Evolutionary conservation across 805 yeast species (phyloP).

Genomic region (Ogataea parapolymorpha): DNA sequence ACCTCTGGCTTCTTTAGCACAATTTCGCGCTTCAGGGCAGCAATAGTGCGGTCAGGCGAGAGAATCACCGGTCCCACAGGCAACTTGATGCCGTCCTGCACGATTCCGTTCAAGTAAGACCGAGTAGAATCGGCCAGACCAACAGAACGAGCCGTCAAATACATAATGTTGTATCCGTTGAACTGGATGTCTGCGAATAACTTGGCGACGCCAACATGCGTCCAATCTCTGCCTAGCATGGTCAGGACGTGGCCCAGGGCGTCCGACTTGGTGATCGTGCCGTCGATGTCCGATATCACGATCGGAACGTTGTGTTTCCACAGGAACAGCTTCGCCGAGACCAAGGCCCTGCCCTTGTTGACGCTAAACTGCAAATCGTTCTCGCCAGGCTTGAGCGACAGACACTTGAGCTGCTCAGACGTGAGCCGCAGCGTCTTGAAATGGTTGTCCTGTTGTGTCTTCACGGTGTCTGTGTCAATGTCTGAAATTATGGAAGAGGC

Average conservation of each 20-base stretch:
- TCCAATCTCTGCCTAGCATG: conserved; percentile 96
- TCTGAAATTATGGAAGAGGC: conserved; percentile 27
- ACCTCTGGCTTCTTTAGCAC: conserved; percentile 94
- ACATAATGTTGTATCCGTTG: conserved; percentile 92
- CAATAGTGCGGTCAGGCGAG: conserved; percentile 95
- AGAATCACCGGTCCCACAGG: conserved; percentile 93
- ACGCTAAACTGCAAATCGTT: conserved; percentile 78
- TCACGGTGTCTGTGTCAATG: conserved; percentile 22
- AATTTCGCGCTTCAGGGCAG: conserved; percentile 88
- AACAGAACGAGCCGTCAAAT: conserved; percentile 90
- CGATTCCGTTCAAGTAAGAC: conserved; percentile 71
- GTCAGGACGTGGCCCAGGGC: conserved; percentile 95
- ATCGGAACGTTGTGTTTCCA: conserved; percentile 87
- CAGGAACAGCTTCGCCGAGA: conserved; percentile 67
- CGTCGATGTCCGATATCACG: conserved; percentile 96
- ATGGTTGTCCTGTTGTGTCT: conserved; percentile 35
- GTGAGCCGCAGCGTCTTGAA: conserved; percentile 89
- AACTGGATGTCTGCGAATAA: conserved; percentile 79
- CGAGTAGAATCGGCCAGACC: conserved; percentile 94
- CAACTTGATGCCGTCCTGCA: conserved; percentile 67
- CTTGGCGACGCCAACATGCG: conserved; percentile 93
- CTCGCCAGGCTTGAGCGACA: conserved; percentile 73
- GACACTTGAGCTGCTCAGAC: conserved; percentile 76
- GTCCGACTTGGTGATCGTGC: conserved; percentile 96
- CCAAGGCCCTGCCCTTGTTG: conserved; percentile 75